Conservation (phyloP, 208 protist genomes). For the Wallacemonas collosoma region DNA sequence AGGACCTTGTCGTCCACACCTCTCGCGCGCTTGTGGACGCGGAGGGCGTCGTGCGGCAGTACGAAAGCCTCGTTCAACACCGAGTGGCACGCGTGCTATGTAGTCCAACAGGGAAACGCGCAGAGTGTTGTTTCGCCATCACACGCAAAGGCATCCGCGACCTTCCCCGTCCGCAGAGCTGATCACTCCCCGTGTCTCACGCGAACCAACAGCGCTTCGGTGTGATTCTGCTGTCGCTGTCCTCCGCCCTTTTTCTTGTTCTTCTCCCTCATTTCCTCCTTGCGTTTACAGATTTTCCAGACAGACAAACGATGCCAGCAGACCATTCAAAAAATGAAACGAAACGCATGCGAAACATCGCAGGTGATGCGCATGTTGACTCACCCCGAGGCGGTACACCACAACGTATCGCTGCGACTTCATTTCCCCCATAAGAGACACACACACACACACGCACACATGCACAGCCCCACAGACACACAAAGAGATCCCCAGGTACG, state of each 20-base stretch:
- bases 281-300: too few relatives aligned
- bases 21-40: conserved; percentile 15
- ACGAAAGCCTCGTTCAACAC: conserved; percentile 50
- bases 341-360: too few relatives aligned
- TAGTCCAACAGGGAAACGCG: conserved; percentile 30
- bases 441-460: not conserved
- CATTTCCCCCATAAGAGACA: not conserved
- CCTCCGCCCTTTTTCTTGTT: conserved; percentile 20
- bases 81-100: conserved; percentile 74
- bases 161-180: conserved; percentile 8
- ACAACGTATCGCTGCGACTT: too few relatives aligned
- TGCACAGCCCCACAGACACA: not conserved
- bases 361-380: too few relatives aligned
- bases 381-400: too few relatives aligned
- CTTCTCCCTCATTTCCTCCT: not conserved
- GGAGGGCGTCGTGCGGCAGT: conserved; percentile 17
- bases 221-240: conserved; percentile 1
- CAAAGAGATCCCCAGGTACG: not conserved
- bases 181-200: too few relatives aligned
- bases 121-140: conserved; percentile 71
- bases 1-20: conserved; percentile 29
- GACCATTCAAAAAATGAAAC: too few relatives aligned
- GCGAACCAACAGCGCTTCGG: too few relatives aligned
- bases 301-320: too few relatives aligned
- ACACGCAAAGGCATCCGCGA: conserved; percentile 75